Conservation (phyloP, 257 asterid species). For the Solanum arcanum region DNA sequence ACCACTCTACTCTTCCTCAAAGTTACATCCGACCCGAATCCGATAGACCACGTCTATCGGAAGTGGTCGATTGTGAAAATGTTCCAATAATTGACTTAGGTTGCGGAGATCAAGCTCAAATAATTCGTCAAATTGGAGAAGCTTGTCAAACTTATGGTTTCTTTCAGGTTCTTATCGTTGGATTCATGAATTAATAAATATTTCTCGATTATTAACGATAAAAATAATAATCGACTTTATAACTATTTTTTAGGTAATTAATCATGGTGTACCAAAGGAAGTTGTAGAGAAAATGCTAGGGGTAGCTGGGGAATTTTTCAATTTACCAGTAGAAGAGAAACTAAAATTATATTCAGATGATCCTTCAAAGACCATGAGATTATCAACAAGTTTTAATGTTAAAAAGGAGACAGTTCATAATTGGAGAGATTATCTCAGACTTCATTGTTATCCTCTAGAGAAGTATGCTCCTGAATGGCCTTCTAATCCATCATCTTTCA, state of each 20-base stretch:
- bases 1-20: conserved; percentile 35
- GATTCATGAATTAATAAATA: not conserved
- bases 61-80: conserved; percentile 32
- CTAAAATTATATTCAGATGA: conserved; percentile 76
- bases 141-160: conserved; percentile 61
- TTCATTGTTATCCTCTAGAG: conserved; percentile 78
- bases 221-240: not conserved
- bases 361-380: conserved; percentile 52
- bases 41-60: conserved; percentile 48
- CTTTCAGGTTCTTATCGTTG: conserved; percentile 44
- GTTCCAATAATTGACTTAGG: conserved; percentile 66
- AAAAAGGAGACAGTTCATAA: conserved; percentile 67
- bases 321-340: conserved; percentile 63
- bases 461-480: conserved; percentile 71
- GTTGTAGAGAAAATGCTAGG: conserved; percentile 40
- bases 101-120: conserved; percentile 13
- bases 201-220: not conserved
- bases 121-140: conserved; percentile 37
- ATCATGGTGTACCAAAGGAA: conserved; percentile 55
- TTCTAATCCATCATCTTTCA: conserved; percentile 63
- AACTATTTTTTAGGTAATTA: conserved; percentile 33
- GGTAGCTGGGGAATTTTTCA: conserved; percentile 46
- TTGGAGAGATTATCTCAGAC: conserved; percentile 94
- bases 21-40: conserved; percentile 66
- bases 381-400: conserved; percentile 72